A percentile compares a stretch with the other conserved stretches of the same genome.
These are phyloP conservation scores for Eucalyptus marginata DNA, from an alignment of 345 rosid genomes.

Conservation along the genomic window DNA sequence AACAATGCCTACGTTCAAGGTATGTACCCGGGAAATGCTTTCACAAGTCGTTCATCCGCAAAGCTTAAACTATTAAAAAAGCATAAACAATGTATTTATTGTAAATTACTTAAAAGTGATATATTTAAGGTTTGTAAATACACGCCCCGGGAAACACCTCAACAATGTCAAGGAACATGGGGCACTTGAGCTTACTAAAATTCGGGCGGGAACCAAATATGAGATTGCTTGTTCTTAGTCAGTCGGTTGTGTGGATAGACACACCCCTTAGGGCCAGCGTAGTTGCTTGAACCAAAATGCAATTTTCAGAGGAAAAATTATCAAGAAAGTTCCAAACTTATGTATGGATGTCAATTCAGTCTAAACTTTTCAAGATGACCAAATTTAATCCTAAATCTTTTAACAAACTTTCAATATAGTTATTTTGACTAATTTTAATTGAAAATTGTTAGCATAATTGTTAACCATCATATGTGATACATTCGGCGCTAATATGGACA, in stretches of 20 bases:
- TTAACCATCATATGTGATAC: too few relatives aligned
- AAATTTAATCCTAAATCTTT: too few relatives aligned
- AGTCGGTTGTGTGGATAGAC: not conserved
- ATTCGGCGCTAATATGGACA: rapidly evolving
- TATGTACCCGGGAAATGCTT: not conserved
- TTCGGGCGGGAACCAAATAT: not conserved
- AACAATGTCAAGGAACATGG: not conserved
- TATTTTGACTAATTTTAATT: not conserved
- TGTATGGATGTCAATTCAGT: not conserved
- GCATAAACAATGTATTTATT: not conserved
- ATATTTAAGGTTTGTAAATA: not conserved
- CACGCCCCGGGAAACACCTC: not conserved
- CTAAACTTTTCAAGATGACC: too few relatives aligned
- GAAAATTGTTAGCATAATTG: too few relatives aligned
- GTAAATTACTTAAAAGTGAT: not conserved
- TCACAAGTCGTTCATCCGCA: not conserved
- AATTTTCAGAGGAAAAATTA: not conserved
- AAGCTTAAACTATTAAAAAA: not conserved
- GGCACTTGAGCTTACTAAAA: not conserved
- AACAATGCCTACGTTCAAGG: not conserved
- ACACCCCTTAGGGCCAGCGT: not conserved
- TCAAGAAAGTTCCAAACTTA: too few relatives aligned
- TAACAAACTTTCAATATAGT: not conserved
- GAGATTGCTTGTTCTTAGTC: not conserved
- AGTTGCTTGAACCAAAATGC: not conserved